Evolutionary conservation across 2,329 filamentous ascomycete genomes (phyloP), one percentile per base, ranked within the genome.

Genomic region (Fusarium devonianum): DNA sequence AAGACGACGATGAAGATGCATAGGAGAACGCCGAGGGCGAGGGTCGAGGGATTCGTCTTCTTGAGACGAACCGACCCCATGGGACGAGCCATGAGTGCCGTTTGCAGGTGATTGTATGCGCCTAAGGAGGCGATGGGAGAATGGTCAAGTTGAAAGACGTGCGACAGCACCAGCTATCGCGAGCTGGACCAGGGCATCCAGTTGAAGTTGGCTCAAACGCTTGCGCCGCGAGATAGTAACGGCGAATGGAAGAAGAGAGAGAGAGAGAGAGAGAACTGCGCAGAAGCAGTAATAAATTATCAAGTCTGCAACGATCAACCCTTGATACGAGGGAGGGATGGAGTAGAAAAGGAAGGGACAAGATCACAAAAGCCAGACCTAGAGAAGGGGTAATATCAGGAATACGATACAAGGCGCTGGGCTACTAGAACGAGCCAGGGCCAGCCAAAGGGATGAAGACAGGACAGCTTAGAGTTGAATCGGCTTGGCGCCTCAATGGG

Each of bases 31-130:
- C 89, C 89, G 60, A 95, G 79, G 62, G 87, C 71, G 58, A 93
- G 76, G 44, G 88, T 93, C 67, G 89, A 80, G 57, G 90, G 87
- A 73, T 85, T 94, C 70, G 87, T 84, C 76, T 89, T 88, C 76
- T 90, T 90, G 69, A 93, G 82, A 75, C 90, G 89, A 63, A 83
- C 80, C 62, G 82, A 77, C 67, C 83, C 81, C 78, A 86, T 77
- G 70, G 80, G 75, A 69, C 80, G 78, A 67, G 79, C 77, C 80
- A 82, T 82, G 71, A 71, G 58, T 50, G 64, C 41, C 55, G 53
- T 54, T 41, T 42, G 14, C 48, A 6, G 9, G 40, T 39, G 33
- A 26, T 40, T 39, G 28, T 52, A 41, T 45, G 42, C 41, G 42
- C 36, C 22, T 33, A 22, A 19, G 26, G 14, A 49, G 36, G 40